Percentiles rank a stretch among this genome's conserved stretches.
Conservation (phyloP, 805 yeast species). For the Martiniozyma abietophila region DNA sequence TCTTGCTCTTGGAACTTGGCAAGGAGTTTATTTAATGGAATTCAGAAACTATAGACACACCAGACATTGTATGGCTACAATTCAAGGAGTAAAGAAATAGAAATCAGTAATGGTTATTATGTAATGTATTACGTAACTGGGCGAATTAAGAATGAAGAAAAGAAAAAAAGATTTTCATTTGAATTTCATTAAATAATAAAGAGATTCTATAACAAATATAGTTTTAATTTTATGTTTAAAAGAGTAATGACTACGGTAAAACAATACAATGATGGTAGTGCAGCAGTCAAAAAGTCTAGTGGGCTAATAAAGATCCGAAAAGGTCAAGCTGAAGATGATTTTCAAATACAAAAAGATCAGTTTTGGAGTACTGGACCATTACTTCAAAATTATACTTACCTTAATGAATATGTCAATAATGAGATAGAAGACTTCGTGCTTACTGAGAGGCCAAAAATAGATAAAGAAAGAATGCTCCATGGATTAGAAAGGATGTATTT, state of each 20-base stretch:
- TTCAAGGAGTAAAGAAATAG: constrained; percentile 47
- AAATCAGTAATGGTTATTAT: too few species aligned
- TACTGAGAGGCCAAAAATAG: constrained; percentile 37
- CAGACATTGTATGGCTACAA: constrained; percentile 62
- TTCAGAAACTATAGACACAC: constrained; percentile 58
- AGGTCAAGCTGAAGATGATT: constrained; percentile 64
- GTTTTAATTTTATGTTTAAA: too few species aligned
- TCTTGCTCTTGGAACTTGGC: constrained; percentile 76
- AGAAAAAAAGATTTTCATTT: too few species aligned
- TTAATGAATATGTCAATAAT: constrained; percentile 13
- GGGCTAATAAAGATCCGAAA: constrained; percentile 48
- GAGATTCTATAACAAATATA: too few species aligned
- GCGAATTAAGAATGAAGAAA: too few species aligned
- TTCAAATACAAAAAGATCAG: constrained; percentile 37
- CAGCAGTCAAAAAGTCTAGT: constrained; percentile 35
- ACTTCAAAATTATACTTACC: constrained; percentile 4
- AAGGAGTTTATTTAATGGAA: constrained; percentile 70
- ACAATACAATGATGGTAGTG: constrained; percentile 31
- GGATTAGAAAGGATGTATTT: constrained; percentile 60
- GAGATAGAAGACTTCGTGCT: constrained; percentile 15
- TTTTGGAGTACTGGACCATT: constrained; percentile 52
- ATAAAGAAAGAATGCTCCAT: constrained; percentile 45
- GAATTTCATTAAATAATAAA: too few species aligned
- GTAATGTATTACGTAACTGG: too few species aligned
- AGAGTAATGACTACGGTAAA: too few species aligned